Base-by-base conservation (phyloP, 495 filamentous ascomycete genomes). In the Halenospora varia region DNA sequence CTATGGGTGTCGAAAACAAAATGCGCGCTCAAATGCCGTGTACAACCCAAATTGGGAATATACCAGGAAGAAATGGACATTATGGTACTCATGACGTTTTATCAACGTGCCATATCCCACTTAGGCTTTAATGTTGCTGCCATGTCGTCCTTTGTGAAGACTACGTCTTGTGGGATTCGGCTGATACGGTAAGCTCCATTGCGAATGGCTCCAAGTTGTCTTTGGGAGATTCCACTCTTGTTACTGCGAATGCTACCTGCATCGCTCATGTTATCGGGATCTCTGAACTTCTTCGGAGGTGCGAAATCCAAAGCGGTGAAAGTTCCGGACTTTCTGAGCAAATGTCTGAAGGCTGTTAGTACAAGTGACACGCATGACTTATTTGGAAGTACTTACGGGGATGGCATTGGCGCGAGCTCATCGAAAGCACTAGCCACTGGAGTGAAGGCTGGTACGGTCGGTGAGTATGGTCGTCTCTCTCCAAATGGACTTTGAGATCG, bases 271-370 rank as follows among this genome's bases (percentile, higher is more conserved):
- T 71, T 74, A 50, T 91, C 89, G 49, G 71, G 72, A 61, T 87
- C 87, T 70, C 81, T 88, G 48, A 68, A 55, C 52, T 89, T 87
- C 51, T 87, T 84, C 41, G 91, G 93, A 23, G 93, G 92, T n/a
- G 92, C 92, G 70, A 98, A 98, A 73, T 97, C 95, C 25, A 98
- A 81, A 10, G 75, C 86, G 2, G 92, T 96, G 68, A 89, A 98
- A 3, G 91, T 89, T 62, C 86, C 82, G 2, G 92, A 96, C 68
- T 94, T 96, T 62, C 90, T 86, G 51, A 98, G 82, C 47, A 85
- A 71, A 72, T 97, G 89, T 18, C 90, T 94, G 59, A 13, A 45
- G 41, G 18, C 11, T 17, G 57, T 77, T 62, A 79, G 73, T 55
- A 54, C 48, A 35, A 45, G 19, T 55, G 13, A 49, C 45, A 10